Conservation (phyloP, 2,329 filamentous ascomycete genomes). For the Cordyceps javanica region DNA sequence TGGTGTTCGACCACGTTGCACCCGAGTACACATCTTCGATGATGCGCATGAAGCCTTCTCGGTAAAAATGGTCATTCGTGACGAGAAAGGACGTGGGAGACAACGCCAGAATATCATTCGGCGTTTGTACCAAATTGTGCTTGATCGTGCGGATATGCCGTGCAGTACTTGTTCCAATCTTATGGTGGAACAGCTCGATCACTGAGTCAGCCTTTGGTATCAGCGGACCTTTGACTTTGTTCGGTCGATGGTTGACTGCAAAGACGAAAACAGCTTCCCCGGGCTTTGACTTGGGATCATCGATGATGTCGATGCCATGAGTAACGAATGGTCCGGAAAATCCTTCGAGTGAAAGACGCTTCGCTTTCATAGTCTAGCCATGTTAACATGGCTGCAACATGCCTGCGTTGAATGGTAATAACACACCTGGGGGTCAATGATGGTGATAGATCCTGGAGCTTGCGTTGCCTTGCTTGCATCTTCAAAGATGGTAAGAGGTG, state of each 20-base stretch:
- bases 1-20: conserved; percentile 42
- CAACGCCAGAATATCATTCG: conserved; percentile 50
- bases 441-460: conserved; percentile 40
- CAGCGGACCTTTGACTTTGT: conserved; percentile 28
- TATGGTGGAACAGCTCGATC: conserved; percentile 53
- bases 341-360: conserved; percentile 40
- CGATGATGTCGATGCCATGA: conserved; percentile 55
- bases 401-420: neutral
- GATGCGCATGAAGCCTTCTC: conserved; percentile 37
- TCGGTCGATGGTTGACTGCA: conserved; percentile 53
- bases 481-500: conserved; percentile 35
- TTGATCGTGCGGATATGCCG: conserved; percentile 46
- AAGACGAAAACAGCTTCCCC: conserved; percentile 49
- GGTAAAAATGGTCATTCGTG: conserved; percentile 54
- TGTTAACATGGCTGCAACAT: neutral
- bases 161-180: conserved; percentile 33
- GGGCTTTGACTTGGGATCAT: conserved; percentile 33
- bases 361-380: conserved; percentile 37
- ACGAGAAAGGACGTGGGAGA: conserved; percentile 46
- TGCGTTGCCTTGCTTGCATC: conserved; percentile 29
- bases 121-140: conserved; percentile 48
- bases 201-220: conserved; percentile 41
- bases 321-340: conserved; percentile 50
- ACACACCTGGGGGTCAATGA: conserved; percentile 48
- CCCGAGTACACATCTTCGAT: conserved; percentile 40